Evolutionary conservation across 2,329 filamentous ascomycete genomes (phyloP), one percentile per base, ranked within the genome.

Genomic region (Trichoderma harzianum): DNA sequence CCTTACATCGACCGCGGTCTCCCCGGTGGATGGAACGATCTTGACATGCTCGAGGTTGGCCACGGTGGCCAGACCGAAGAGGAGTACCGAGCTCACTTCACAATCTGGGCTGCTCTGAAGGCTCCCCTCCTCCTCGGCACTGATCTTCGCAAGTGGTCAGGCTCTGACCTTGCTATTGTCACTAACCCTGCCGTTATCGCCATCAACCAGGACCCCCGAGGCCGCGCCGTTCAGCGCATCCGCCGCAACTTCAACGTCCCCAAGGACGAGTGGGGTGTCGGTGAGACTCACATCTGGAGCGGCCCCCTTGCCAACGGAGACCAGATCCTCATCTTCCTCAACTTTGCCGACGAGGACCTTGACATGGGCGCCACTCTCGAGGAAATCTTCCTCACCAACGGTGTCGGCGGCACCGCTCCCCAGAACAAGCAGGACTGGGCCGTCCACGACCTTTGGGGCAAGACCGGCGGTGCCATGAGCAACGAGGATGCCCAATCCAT

Each of bases 81-180:
- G 32, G 70, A 72, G 61, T 71, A 72, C 18, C 53, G 53, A 39
- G 68, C 82, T 28, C 84, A 85, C 72, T 84, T 85, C 57, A 77
- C 83, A 16, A 82, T 85, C 73, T 85, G 83, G 83, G 81, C 83
- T 1, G 82, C 83, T 60, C 79, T 84, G 43, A 85, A 84, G 73
- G 83, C 82, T 0, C 83, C 83, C 11, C 76, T 85, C 2, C 82
- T 84, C 30, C 82, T 84, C 61, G 81, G 83, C 8, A 80, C 81
- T 1, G 79, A 82, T 43, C 75, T 84, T 16, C 76, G 77, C 76
- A 73, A 73, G 66, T 74, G 76, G 70, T 69, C 64, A 60, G 71
- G 73, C 63, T 63, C 71, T n/a, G 69, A 75, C 11, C 71, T 76
- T 21, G 70, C 72, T 58, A 76, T 77, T 53, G 61, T 75, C 5